Evolutionary conservation across 2,329 filamentous ascomycete genomes (phyloP), one percentile per base, ranked within the genome.

Genomic region (Talaromyces piceae): DNA sequence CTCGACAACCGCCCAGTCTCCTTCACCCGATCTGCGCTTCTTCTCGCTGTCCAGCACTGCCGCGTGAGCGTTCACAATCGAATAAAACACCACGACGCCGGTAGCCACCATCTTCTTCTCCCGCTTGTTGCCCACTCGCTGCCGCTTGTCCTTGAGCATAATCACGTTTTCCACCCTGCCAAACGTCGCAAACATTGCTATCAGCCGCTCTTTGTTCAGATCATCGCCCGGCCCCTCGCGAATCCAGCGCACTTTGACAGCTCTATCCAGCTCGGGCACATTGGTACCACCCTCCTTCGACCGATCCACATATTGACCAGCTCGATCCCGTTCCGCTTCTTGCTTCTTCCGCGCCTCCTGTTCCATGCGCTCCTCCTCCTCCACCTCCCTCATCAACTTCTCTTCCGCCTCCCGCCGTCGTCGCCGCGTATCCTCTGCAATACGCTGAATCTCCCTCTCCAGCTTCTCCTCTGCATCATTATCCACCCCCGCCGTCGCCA

Each of bases 81-180:
- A 80, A 3, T 69, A 66, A 63, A 77, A 84, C 12, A 83, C 72
- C 12, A 84, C 66, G 43, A 81, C 73, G 0, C 74, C 79, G 1
- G 73, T 78, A 4, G 73, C 77, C 50, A 78, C 66, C 2, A 73
- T 64, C 51, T 74, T 75, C 57, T 78, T 77, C 56, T 77, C 74
- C 52, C 74, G 74, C 50, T 70, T 69, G 4, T 76, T 76, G 5
- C 72, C 71, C 3, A 76, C 57, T 5, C 73, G 72, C 51, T 73
- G 69, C 56, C 77, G 77, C 61, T 80, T 82, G 58, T 82, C 78
- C 54, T 77, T 80, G 45, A 80, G 67, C 28, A 80, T 64, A 41
- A 79, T 68, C 0, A 75, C 67, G 54, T 74, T 77, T 54, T 83
- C 78, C 11, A 84, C 69, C 43, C 73, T 71, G n/a, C 80, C 81